Conservation (phyloP, 306 rosid genomes). For the Glycine latifolia region DNA sequence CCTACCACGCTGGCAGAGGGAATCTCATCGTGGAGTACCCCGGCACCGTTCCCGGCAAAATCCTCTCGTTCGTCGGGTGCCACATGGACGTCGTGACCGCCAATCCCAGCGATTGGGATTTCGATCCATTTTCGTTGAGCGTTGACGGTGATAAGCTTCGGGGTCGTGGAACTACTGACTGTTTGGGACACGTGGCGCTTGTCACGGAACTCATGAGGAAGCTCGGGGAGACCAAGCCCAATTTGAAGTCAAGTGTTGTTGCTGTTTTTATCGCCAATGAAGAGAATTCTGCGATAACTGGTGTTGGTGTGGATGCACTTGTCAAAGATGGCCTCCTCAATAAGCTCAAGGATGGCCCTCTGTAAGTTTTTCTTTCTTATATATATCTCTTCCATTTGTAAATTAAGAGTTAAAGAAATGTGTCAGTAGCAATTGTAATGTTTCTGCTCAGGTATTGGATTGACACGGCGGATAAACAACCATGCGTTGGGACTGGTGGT, state of each 20-base stretch:
- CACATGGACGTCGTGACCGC: conserved; percentile 99
- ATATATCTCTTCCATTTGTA: not conserved
- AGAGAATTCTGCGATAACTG: conserved; percentile 84
- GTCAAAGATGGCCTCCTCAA: conserved; percentile 77
- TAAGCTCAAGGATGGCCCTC: conserved; percentile 80
- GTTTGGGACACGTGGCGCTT: conserved; percentile 96
- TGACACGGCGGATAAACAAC: conserved; percentile 95
- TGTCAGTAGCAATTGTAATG: no score
- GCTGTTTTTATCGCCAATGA: conserved; percentile 91
- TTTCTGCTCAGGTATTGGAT: conserved; percentile 77
- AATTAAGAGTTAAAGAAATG: no score
- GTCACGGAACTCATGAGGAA: conserved; percentile 82
- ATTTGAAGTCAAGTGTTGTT: conserved; percentile 81
- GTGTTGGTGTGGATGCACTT: conserved; percentile 91
- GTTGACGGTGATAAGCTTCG: conserved; percentile 86
- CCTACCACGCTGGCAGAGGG: conserved; percentile 76
- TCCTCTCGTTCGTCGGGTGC: conserved; percentile 84
- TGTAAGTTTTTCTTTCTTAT: conserved; percentile 51
- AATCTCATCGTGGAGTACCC: conserved; percentile 89
- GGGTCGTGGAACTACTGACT: conserved; percentile 97
- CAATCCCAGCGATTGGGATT: conserved; percentile 86
- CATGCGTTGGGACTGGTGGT: conserved; percentile 96
- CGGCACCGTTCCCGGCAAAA: conserved; percentile 73
- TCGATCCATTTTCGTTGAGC: conserved; percentile 89
- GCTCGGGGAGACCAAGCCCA: conserved; percentile 80